These are phyloP conservation scores for Colletotrichum euphorbiae DNA, from an alignment of 2,329 filamentous ascomycete genomes.

Conservation along the genomic window DNA sequence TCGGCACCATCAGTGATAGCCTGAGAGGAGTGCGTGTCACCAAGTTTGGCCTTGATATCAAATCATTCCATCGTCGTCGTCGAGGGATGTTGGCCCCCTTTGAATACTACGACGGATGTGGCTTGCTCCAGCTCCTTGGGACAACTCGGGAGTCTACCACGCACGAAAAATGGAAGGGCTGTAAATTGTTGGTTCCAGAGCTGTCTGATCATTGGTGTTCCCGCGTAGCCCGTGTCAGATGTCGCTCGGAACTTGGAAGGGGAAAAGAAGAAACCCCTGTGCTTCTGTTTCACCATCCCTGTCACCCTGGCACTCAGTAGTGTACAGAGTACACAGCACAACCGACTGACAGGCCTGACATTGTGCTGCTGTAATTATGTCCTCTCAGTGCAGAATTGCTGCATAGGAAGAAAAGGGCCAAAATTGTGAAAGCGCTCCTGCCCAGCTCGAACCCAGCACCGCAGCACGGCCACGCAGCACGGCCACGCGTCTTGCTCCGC, in stretches of 20 bases:
- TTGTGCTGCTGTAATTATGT: neutral
- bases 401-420: neutral
- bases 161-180: no score
- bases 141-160: no score
- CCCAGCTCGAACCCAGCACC: conserved; percentile 1
- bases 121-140: no score
- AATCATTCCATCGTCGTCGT: neutral
- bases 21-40: neutral
- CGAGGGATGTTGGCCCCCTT: neutral
- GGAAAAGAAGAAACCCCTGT: neutral
- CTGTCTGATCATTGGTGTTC: conserved; percentile 41
- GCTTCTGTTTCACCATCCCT: conserved; percentile 34
- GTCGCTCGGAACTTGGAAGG: conserved; percentile 5
- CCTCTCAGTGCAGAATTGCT: neutral
- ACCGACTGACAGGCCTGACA: neutral
- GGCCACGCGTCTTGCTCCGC: conserved; percentile 35
- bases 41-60: neutral
- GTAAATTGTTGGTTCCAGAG: conserved; percentile 36
- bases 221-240: conserved; percentile 32
- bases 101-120: no score
- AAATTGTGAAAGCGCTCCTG: neutral
- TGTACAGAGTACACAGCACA: no score
- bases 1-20: conserved; percentile 23
- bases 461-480: conserved; percentile 24
- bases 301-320: conserved; percentile 2